Evolutionary conservation across 139 green algal genomes (phyloP).

Genomic region (Chlamydomonas sp.): DNA sequence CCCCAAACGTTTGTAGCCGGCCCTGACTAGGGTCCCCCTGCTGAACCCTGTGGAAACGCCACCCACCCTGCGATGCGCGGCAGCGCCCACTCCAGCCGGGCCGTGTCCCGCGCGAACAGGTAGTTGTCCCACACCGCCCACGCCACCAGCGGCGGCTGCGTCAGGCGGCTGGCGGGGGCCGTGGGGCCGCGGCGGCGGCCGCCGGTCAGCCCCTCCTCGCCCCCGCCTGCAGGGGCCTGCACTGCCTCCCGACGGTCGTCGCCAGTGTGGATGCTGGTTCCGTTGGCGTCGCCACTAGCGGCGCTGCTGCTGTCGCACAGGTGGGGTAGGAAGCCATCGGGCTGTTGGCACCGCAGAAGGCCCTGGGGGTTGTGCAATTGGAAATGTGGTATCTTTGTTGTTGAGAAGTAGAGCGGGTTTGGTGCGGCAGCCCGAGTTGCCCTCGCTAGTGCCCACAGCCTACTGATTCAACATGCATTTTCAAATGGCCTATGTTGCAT

Average conservation of each 20-base stretch:
- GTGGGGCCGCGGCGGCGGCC: not conserved
- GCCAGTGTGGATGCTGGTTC: not conserved
- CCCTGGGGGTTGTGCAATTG: not conserved
- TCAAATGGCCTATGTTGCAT: too few relatives aligned
- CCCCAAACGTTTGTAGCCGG: not conserved
- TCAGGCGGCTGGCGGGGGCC: not conserved
- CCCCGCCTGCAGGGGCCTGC: not conserved
- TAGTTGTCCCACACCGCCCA: constrained; percentile 42
- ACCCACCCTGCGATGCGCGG: not conserved
- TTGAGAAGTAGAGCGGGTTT: too few relatives aligned
- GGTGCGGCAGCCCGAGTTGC: too few relatives aligned
- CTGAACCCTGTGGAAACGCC: not conserved
- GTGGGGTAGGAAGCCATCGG: constrained; percentile 21
- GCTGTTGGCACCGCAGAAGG: constrained; percentile 10
- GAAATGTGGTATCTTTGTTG: too few relatives aligned
- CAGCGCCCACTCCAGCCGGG: constrained; percentile 31
- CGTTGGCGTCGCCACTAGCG: not conserved
- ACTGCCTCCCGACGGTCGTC: too few relatives aligned
- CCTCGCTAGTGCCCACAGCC: too few relatives aligned
- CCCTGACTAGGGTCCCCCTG: too few relatives aligned
- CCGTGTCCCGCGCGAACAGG: constrained; percentile 6
- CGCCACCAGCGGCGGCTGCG: constrained; percentile 33
- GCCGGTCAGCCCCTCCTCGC: not conserved
- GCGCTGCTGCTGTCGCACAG: not conserved
- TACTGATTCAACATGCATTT: too few relatives aligned